phyloP scores from a whole-genome alignment of 2,329 filamentous ascomycete genomes.

The Exophiala spinifera region DNA sequence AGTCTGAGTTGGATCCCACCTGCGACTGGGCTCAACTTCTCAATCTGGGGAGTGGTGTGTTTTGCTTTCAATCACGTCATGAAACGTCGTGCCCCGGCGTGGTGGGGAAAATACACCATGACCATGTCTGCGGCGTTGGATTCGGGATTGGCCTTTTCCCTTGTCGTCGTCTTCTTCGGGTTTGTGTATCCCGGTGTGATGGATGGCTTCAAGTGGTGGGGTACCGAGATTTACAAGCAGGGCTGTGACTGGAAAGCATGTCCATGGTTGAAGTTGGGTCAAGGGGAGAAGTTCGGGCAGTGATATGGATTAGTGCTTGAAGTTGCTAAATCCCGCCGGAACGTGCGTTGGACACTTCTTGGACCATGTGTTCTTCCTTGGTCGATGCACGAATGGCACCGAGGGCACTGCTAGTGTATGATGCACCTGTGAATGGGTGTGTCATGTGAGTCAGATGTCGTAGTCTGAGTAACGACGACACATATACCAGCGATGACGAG shows the following conservation, averaged over 20 bases:
- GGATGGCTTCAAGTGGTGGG: slow-evolving; percentile 78
- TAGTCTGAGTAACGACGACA: too few relatives aligned
- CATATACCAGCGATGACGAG: too few relatives aligned
- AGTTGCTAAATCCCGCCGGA: too few relatives aligned
- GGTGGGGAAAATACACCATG: slow-evolving; percentile 94
- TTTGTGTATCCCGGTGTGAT: slow-evolving; percentile 79
- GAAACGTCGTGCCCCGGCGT: slow-evolving; percentile 64
- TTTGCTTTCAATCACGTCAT: slow-evolving; percentile 79
- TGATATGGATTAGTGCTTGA: not conserved
- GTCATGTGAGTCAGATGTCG: too few relatives aligned
- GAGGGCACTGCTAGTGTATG: too few relatives aligned
- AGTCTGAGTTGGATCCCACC: slow-evolving; percentile 83
- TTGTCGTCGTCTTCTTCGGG: slow-evolving; percentile 80
- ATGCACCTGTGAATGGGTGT: too few relatives aligned
- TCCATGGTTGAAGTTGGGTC: slow-evolving; percentile 61
- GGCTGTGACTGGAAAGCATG: slow-evolving; percentile 85
- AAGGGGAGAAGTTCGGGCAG: slow-evolving; percentile 58
- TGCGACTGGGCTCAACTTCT: slow-evolving; percentile 80
- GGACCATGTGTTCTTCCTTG: too few relatives aligned
- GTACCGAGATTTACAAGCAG: slow-evolving; percentile 78
- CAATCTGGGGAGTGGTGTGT: slow-evolving; percentile 77
- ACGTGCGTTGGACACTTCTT: too few relatives aligned
- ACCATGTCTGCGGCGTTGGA: slow-evolving; percentile 79
- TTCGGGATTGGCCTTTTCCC: slow-evolving; percentile 75
- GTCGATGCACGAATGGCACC: too few relatives aligned